Evolutionary conservation across 345 rosid species (phyloP), one percentile per base, ranked within the genome.

Genomic region (Syzygium aqueum): DNA sequence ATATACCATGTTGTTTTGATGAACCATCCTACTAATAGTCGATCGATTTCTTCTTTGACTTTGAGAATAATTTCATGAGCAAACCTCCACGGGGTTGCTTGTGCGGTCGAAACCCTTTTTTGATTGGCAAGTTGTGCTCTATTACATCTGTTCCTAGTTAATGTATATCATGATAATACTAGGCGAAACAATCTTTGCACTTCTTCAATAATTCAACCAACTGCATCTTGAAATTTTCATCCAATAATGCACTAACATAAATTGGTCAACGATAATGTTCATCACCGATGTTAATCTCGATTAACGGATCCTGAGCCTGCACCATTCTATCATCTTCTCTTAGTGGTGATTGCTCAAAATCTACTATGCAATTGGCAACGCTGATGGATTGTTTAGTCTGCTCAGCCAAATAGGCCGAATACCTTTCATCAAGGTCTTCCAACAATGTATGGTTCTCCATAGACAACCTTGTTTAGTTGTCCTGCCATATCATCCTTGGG

Each of bases 61-160:
- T 37, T 4, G 0, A 33, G 84, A 12, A 11, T 59, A 11, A 59
- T 22, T 5, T 3, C 17, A 0, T 0, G 7, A 27, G 7, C 28
- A 57, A 25, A 57, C 25, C 27, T 5, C 14, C 63, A 1, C 5
- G 30, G 4, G 67, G 67, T 27, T 59, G 30, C 5, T 59, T 59
- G 16, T 59, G 16, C 4, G 30, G 16, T 27, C 30, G 14, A 27
- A n/a, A 12, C 17, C 33, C 4, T 0, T 61, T 61, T 13, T 61
- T 27, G 27, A 61, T 61, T 0, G 0, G 4, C 67, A 61, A 61
- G 3, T n/a, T 13, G 12, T 61, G 67, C 14, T 61, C 15, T 12
- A 27, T 30, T 16, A 59, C 3, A 27, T 59, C 33, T 61, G 8
- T 59, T 27, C 8, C 17, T 11, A 27, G 17, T 27, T 33, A 15